Base-by-base conservation (phyloP, 1,284 basidiomycete genomes). In the Ustilago sp. region DNA sequence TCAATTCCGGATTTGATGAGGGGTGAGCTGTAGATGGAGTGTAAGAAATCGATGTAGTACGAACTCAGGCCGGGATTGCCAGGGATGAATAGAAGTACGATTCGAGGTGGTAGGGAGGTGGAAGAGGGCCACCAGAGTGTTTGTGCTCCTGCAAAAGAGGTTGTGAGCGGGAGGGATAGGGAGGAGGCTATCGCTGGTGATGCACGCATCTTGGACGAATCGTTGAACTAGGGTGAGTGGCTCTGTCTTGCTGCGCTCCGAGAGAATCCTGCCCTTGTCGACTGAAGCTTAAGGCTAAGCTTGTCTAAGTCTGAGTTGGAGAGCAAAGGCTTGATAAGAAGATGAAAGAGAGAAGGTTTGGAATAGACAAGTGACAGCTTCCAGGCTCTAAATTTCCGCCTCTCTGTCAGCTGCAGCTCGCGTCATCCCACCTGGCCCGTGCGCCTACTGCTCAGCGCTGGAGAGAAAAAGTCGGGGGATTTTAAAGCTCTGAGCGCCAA, bases 31-130 rank as follows among this genome's bases (percentile, higher is more conserved):
- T 76, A 65, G 59, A 76, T 71, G 35, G 68, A 56, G 17, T 73
- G 69, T 2, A 83, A 66, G 51, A 75, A 83, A 23, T 59, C 65
- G 12, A 71, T 69, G 64, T 83, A 83, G 68, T 81, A 83, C 43
- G 61, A 62, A 6, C 60, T 36, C 6, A 83, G 32, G 4, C 81
- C 81, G 0, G 81, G 81, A 57, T 83, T 83, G 48, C 81, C 81
- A 0, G 79, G 79, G 35, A 83, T 75, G 55, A 83, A 82, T 51
- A 83, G 58, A 1, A 83, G 47, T 13, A 80, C 66, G 1, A 79
- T 64, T 8, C 63, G 59, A 4, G 80, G 80, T 6, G 60, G 56
- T 0, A 7, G 2, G 1, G 63, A 34, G 3, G 57, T 53, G 15
- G 63, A 15, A 1, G 51, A 58, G 0, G 78, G 80, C 73, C 76